Conservation (phyloP, 2,329 filamentous ascomycete species). For the Fonsecaea pugnacius region DNA sequence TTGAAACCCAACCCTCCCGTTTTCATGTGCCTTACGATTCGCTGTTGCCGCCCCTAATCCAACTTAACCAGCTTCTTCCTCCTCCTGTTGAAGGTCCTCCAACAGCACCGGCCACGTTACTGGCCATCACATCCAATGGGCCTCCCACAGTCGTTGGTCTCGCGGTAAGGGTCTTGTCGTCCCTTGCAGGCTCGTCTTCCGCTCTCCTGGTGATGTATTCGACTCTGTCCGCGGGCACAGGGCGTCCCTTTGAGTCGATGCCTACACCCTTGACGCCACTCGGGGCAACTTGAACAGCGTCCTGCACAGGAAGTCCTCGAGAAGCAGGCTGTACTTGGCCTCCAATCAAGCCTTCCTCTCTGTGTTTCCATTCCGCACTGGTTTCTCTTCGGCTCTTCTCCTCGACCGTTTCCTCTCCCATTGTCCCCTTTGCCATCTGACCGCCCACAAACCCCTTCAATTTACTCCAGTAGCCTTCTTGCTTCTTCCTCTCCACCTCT, state of each 20-base stretch:
- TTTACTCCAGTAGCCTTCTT: slow-evolving; percentile 40
- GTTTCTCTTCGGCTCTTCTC: slow-evolving; percentile 22
- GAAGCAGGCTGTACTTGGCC: slow-evolving; percentile 27
- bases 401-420: slow-evolving; percentile 30
- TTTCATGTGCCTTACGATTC: slow-evolving; percentile 1
- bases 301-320: background rate
- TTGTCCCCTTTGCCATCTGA: slow-evolving; percentile 29
- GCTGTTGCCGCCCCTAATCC: slow-evolving; percentile 26
- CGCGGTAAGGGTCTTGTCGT: slow-evolving; percentile 14
- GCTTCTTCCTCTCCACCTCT: slow-evolving; percentile 46
- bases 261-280: slow-evolving; percentile 35
- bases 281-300: slow-evolving; percentile 15
- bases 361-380: slow-evolving; percentile 20
- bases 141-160: slow-evolving; percentile 27
- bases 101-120: slow-evolving; percentile 29
- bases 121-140: slow-evolving; percentile 32
- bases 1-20: background rate
- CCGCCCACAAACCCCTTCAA: slow-evolving; percentile 31
- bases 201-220: slow-evolving; percentile 27
- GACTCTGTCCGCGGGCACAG: slow-evolving; percentile 34
- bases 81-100: slow-evolving; percentile 18
- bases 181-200: slow-evolving; percentile 19
- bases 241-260: slow-evolving; percentile 36
- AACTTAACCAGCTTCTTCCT: slow-evolving; percentile 29
- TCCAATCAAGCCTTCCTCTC: slow-evolving; percentile 26